A percentile compares a stretch with the other conserved stretches of the same genome.
Conservation (phyloP, 371 early-diverging fungal species). For the Cokeromyces recurvatus region DNA sequence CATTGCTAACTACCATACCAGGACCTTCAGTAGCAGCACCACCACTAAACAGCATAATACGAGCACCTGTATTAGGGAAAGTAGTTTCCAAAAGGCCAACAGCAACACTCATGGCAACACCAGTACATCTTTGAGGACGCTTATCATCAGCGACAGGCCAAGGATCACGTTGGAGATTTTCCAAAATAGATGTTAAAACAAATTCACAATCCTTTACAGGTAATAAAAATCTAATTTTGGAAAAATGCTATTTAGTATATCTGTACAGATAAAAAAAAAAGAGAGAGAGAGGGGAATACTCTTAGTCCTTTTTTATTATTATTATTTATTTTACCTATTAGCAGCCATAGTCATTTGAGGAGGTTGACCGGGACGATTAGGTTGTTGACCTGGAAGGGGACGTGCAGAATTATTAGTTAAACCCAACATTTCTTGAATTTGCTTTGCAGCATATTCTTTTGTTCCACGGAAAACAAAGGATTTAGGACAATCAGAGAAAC, state of each 20-base stretch:
- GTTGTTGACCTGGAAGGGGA: constrained; percentile 50
- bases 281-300: too few relatives aligned
- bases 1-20: constrained; percentile 92
- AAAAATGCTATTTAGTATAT: too few relatives aligned
- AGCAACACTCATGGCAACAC: constrained; percentile 97
- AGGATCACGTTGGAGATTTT: constrained; percentile 97
- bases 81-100: constrained; percentile 91
- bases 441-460: constrained; percentile 93
- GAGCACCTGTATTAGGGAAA: constrained; percentile 92
- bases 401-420: constrained; percentile 55
- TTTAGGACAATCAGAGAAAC: constrained; percentile 93
- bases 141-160: constrained; percentile 96
- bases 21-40: constrained; percentile 99
- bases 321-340: constrained; percentile 48
- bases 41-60: constrained; percentile 96
- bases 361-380: constrained; percentile 59
- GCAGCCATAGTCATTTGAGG: constrained; percentile 47
- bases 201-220: constrained; percentile 94
- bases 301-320: not conserved
- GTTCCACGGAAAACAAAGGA: constrained; percentile 98
- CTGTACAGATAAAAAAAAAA: too few relatives aligned
- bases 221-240: constrained; percentile 66
- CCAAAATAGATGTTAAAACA: constrained; percentile 89
- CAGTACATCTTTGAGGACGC: constrained; percentile 96
- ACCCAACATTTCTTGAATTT: constrained; percentile 95